Percentiles rank a stretch among this genome's conserved stretches.
These are phyloP conservation scores for Epichloe brachyelytri DNA, from an alignment of 2,329 filamentous ascomycete genomes.

Conservation along the genomic window DNA sequence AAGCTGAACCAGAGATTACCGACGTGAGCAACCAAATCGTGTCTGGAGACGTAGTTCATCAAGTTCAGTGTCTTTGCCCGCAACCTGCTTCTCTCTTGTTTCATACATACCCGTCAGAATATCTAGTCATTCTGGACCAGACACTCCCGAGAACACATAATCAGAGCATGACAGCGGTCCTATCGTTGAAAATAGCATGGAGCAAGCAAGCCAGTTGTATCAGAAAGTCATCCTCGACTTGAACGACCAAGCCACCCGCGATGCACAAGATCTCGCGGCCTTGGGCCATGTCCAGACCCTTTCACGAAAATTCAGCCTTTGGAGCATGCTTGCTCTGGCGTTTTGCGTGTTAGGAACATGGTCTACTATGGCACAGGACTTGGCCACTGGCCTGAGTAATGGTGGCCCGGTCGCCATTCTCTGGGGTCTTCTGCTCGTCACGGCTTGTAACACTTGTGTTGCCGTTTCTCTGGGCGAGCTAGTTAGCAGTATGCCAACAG, in stretches of 20 bases:
- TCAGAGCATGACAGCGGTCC: conserved; percentile 6
- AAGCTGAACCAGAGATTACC: background rate
- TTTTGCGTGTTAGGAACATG: conserved; percentile 46
- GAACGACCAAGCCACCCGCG: conserved; percentile 12
- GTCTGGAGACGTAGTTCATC: background rate
- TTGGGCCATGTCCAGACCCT: conserved; percentile 28
- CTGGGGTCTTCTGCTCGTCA: conserved; percentile 42
- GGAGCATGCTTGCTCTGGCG: conserved; percentile 44
- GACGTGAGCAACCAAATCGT: background rate
- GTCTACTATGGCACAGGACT: conserved; percentile 40
- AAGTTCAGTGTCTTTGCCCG: background rate
- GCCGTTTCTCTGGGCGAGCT: conserved; percentile 43
- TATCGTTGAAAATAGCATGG: conserved; percentile 5
- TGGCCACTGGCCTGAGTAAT: conserved; percentile 36
- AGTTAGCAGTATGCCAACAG: conserved; percentile 45
- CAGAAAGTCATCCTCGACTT: background rate
- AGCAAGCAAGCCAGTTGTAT: conserved; percentile 5
- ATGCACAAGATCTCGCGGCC: conserved; percentile 27
- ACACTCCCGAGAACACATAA: background rate
- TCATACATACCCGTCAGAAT: background rate
- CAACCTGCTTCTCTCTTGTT: no score
- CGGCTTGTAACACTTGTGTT: conserved; percentile 38
- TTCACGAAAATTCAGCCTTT: conserved; percentile 35
- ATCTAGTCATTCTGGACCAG: background rate
- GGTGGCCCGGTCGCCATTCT: conserved; percentile 41